A percentile compares a stretch with the other conserved stretches of the same genome.
Evolutionary conservation across 345 rosid genomes (phyloP).

Genomic region (Gossypium bickii): DNA sequence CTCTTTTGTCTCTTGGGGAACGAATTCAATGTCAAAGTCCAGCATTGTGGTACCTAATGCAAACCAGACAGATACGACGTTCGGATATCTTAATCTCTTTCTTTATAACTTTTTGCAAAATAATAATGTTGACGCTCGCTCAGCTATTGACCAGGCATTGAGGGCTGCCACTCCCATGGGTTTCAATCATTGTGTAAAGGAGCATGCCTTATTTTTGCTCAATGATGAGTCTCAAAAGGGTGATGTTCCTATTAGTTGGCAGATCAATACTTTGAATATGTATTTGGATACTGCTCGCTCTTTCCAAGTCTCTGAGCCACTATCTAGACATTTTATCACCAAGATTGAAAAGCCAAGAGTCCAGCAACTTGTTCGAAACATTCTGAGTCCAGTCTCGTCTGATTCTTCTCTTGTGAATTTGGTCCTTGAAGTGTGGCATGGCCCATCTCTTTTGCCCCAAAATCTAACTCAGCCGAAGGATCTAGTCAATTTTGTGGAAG

Average conservation of each 20-base stretch:
- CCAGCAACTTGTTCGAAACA: conserved; percentile 47
- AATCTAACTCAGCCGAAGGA: conserved; percentile 46
- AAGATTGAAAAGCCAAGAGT: conserved; percentile 53
- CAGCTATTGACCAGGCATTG: conserved; percentile 56
- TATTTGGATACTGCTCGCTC: conserved; percentile 52
- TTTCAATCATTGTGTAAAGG: conserved; percentile 59
- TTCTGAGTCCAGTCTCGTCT: conserved; percentile 55
- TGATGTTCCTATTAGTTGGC: conserved; percentile 36
- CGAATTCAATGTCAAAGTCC: conserved; percentile 30
- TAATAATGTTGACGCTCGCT: conserved; percentile 41
- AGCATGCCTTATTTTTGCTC: conserved; percentile 60
- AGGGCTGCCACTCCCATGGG: conserved; percentile 40
- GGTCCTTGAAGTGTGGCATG: conserved; percentile 71
- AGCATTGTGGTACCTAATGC: conserved; percentile 20
- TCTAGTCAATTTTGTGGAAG: conserved; percentile 80
- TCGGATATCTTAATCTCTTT: conserved; percentile 74
- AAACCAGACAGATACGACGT: conserved; percentile 49
- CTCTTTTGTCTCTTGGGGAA: conserved; percentile 20
- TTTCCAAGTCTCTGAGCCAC: conserved; percentile 41
- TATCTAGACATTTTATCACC: conserved; percentile 60
- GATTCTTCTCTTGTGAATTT: conserved; percentile 49
- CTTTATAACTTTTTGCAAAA: conserved; percentile 56
- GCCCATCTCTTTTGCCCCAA: conserved; percentile 66
- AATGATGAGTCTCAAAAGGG: conserved; percentile 27
- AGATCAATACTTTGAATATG: conserved; percentile 42